A percentile compares a stretch with the other conserved stretches of the same genome.
phyloP scores from a whole-genome alignment of 768 basidiomycete genomes.

The Pulveroboletus sp. region DNA sequence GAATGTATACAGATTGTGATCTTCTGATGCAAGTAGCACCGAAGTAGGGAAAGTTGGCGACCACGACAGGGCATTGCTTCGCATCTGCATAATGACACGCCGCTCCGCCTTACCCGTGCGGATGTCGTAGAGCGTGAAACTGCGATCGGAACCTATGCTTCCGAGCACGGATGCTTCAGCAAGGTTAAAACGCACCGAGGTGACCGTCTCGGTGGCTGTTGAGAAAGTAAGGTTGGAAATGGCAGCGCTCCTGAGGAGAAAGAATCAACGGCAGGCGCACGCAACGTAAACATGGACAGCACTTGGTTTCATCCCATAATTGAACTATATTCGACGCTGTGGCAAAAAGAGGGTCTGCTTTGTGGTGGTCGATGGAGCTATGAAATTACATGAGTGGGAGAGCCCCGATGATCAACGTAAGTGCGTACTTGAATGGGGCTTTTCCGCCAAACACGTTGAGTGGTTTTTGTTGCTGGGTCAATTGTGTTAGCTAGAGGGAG shows the following conservation, averaged over 20 bases:
- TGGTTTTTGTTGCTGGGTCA: conserved; percentile 46
- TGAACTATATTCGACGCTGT: conserved; percentile 92
- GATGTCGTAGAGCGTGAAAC: conserved; percentile 94
- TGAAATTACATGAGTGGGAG: background rate
- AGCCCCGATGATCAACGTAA: background rate
- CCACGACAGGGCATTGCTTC: conserved; percentile 87
- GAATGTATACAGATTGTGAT: conserved; percentile 97
- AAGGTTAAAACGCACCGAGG: conserved; percentile 86
- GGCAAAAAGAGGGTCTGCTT: conserved; percentile 84
- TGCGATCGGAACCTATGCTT: conserved; percentile 90
- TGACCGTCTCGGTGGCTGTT: conserved; percentile 84
- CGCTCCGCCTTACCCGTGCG: conserved; percentile 95
- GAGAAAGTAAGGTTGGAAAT: conserved; percentile 86
- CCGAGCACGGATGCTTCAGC: conserved; percentile 94
- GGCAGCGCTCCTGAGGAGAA: conserved; percentile 63
- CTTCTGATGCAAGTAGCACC: conserved; percentile 93
- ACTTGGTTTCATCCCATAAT: conserved; percentile 98
- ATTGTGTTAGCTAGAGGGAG: conserved; percentile 1
- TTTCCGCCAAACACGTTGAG: conserved; percentile 80
- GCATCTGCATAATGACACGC: conserved; percentile 91
- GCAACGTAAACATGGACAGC: background rate
- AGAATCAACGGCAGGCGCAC: conserved; percentile 6
- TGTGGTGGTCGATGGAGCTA: conserved; percentile 93
- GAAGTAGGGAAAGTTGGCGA: conserved; percentile 93
- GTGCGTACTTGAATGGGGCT: conserved; percentile 80